These are phyloP conservation scores for Hypoxylon rubiginosum DNA, from an alignment of 2,329 filamentous ascomycete species.

Conservation along the genomic window DNA sequence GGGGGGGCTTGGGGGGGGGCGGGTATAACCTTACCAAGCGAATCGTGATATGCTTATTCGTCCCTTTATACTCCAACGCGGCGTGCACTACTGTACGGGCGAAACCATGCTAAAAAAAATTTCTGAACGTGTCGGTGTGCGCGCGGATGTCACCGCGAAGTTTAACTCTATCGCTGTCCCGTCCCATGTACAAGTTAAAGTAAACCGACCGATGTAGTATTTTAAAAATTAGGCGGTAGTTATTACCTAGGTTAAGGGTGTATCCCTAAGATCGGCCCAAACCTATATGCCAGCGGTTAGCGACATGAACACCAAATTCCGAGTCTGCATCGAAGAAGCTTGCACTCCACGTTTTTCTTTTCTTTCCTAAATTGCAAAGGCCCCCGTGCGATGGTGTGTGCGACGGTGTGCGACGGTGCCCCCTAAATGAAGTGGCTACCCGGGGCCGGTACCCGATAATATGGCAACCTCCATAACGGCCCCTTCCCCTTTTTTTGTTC, in stretches of 20 bases:
- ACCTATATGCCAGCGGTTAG: slow-evolving; percentile 31
- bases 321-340: slow-evolving; percentile 26
- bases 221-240: background rate
- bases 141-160: background rate
- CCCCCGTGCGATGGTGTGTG: background rate
- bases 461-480: background rate
- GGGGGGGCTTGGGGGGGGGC: background rate
- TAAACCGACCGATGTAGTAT: background rate
- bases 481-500: background rate
- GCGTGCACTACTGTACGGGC: slow-evolving; percentile 2
- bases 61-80: background rate
- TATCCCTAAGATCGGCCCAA: slow-evolving; percentile 7
- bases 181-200: background rate
- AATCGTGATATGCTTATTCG: background rate
- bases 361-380: background rate
- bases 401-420: background rate
- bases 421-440: background rate
- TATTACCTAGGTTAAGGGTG: slow-evolving; percentile 7
- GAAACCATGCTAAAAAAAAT: background rate
- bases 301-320: slow-evolving; percentile 18
- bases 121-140: background rate
- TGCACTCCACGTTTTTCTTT: slow-evolving; percentile 35
- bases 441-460: slow-evolving; percentile 3
- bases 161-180: background rate
- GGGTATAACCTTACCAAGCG: background rate